These are phyloP conservation scores for Zymoseptoria ardabiliae DNA, from an alignment of 2,329 filamentous ascomycete species.

Conservation along the genomic window DNA sequence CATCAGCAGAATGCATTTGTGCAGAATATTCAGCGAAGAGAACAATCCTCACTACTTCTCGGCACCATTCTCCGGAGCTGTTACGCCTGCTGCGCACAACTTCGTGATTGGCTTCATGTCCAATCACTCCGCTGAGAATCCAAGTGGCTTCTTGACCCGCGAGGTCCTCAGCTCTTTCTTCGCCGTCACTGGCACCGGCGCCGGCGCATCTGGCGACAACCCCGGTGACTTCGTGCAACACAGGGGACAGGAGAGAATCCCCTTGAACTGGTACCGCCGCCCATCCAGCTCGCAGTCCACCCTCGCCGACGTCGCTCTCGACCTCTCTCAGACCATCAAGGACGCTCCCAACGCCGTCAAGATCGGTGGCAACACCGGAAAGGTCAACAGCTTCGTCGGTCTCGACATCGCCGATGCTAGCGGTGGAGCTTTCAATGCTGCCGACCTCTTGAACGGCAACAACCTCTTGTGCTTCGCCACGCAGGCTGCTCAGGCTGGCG, in stretches of 20 bases:
- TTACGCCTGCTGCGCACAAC: constrained; percentile 21
- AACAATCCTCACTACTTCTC: constrained; percentile 28
- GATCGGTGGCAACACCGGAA: constrained; percentile 34
- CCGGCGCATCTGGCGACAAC: constrained; percentile 15
- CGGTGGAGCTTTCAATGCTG: constrained; percentile 35
- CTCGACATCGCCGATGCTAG: constrained; percentile 31
- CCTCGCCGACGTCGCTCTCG: constrained; percentile 11
- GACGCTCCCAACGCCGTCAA: constrained; percentile 24
- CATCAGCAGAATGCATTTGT: constrained; percentile 4
- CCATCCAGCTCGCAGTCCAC: constrained; percentile 5
- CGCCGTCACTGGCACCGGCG: constrained; percentile 16
- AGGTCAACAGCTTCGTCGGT: constrained; percentile 28
- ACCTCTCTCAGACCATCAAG: constrained; percentile 4
- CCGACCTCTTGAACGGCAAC: constrained; percentile 12
- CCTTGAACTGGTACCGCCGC: constrained; percentile 24
- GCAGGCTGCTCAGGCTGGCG: constrained; percentile 7
- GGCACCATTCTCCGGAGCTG: constrained; percentile 20
- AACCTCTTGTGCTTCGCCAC: constrained; percentile 15
- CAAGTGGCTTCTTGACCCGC: constrained; percentile 16
- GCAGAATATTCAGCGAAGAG: constrained; percentile 17
- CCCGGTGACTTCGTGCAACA: constrained; percentile 18
- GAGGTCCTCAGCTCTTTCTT: constrained; percentile 22
- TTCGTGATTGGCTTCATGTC: constrained; percentile 25
- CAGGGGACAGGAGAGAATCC: constrained; percentile 23
- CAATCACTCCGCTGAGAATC: constrained; percentile 21